Percentiles rank a stretch among this genome's conserved stretches.
phyloP scores from a whole-genome alignment of 768 basidiomycete genomes.

The Punctularia strigosozonata region DNA sequence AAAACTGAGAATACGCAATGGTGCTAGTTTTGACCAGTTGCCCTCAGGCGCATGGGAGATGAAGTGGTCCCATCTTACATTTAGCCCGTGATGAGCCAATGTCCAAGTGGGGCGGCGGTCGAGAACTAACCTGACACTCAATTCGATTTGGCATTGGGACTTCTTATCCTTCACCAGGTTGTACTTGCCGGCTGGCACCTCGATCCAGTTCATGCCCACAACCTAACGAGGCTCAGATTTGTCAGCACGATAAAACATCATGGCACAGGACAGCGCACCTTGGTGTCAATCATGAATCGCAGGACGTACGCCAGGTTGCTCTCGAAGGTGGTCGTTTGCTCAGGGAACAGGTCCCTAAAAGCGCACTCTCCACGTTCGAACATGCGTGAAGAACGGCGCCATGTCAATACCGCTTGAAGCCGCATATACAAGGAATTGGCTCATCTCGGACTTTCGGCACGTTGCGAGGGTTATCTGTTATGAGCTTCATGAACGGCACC shows the following conservation, averaged over 20 bases:
- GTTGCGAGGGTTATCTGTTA: conserved; percentile 55
- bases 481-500: conserved; percentile 78
- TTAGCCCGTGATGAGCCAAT: neutral
- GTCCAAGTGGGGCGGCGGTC: neutral
- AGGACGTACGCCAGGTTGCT: conserved; percentile 88
- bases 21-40: conserved; percentile 85
- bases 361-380: conserved; percentile 44
- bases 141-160: conserved; percentile 85
- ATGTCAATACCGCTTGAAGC: conserved; percentile 3
- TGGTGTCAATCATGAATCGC: conserved; percentile 97
- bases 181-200: conserved; percentile 79
- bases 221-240: conserved; percentile 34
- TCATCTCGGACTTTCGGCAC: conserved; percentile 89
- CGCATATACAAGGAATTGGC: conserved; percentile 26
- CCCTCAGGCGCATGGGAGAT: conserved; percentile 89
- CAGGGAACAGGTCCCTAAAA: conserved; percentile 33
- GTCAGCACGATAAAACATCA: neutral
- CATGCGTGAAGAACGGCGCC: conserved; percentile 21
- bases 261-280: conserved; percentile 33
- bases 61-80: conserved; percentile 64
- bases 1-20: conserved; percentile 88
- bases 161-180: conserved; percentile 48
- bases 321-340: conserved; percentile 65
- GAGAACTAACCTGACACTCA: conserved; percentile 52
- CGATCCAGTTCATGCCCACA: conserved; percentile 99